phyloP scores from a whole-genome alignment of 192 early-diverging fungal species.

The Globomyces pollinis-pini region DNA sequence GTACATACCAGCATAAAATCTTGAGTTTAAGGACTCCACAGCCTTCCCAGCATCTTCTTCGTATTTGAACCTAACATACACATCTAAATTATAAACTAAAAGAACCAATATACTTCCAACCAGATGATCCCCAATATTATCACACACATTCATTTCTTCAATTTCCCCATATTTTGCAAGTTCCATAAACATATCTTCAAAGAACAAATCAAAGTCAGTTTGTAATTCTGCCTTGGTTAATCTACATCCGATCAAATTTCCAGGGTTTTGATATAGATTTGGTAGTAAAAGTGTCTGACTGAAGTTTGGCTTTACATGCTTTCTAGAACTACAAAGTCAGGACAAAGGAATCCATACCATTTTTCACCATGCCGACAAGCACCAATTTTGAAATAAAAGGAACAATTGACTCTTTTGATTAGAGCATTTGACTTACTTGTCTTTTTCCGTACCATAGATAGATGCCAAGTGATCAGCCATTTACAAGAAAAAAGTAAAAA shows the following conservation, averaged over 20 bases:
- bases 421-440: too few species aligned
- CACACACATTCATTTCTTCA: constrained; percentile 94
- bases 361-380: constrained; percentile 96
- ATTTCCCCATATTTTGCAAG: constrained; percentile 94
- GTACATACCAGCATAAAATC: constrained; percentile 77
- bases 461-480: constrained; percentile 40
- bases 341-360: not conserved
- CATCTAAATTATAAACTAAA: constrained; percentile 39
- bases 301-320: constrained; percentile 95
- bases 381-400: constrained; percentile 99
- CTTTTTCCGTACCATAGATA: constrained; percentile 97
- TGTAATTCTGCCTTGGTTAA: constrained; percentile 64
- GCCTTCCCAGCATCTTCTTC: constrained; percentile 93
- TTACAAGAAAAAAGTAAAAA: too few species aligned
- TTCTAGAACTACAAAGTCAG: constrained; percentile 82
- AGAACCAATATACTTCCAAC: constrained; percentile 68
- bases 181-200: constrained; percentile 93
- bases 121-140: constrained; percentile 97
- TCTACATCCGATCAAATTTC: constrained; percentile 48
- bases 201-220: constrained; percentile 92
- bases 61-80: constrained; percentile 83
- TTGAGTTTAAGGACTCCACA: constrained; percentile 83
- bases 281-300: constrained; percentile 89
- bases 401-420: constrained; percentile 97
- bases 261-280: constrained; percentile 93